Percentiles rank a stretch among this genome's conserved stretches.
phyloP scores from a whole-genome alignment of 805 yeast genomes.

The Pichia kluyveri region DNA sequence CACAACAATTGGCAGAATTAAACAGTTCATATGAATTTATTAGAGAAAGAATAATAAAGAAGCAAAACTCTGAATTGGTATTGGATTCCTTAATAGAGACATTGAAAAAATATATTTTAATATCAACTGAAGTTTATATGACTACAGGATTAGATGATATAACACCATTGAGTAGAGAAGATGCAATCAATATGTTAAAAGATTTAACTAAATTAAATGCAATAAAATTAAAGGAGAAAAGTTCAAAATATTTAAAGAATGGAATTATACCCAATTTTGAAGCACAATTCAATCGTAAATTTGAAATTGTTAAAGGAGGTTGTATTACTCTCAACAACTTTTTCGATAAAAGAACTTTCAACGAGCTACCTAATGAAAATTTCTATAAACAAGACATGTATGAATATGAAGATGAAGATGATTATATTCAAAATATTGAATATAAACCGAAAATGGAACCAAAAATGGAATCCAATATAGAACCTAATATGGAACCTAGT shows the following conservation, averaged over 20 bases:
- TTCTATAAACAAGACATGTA: neutral
- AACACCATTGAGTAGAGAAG: slow-evolving; percentile 1
- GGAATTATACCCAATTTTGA: neutral
- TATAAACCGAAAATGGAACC: too few species aligned
- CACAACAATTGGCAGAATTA: neutral
- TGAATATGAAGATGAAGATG: neutral
- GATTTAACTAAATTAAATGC: slow-evolving; percentile 1
- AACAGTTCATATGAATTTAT: neutral
- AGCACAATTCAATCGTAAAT: neutral
- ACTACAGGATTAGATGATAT: slow-evolving; percentile 1
- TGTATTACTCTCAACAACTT: slow-evolving; percentile 3
- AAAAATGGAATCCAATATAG: too few species aligned
- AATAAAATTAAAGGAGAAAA: neutral
- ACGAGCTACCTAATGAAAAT: neutral
- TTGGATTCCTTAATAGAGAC: neutral
- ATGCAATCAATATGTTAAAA: neutral
- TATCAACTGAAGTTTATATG: slow-evolving; percentile 4
- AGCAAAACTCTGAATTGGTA: neutral
- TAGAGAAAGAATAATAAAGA: neutral
- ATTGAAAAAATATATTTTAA: slow-evolving; percentile 5
- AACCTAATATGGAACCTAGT: too few species aligned
- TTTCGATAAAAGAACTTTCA: neutral
- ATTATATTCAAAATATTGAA: neutral
- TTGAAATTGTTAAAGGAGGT: slow-evolving; percentile 5
- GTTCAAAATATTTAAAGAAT: neutral